A percentile compares a stretch with the other conserved stretches of the same genome.
Conservation (phyloP, 2,329 filamentous ascomycete species). For the Esteya vermicola region DNA sequence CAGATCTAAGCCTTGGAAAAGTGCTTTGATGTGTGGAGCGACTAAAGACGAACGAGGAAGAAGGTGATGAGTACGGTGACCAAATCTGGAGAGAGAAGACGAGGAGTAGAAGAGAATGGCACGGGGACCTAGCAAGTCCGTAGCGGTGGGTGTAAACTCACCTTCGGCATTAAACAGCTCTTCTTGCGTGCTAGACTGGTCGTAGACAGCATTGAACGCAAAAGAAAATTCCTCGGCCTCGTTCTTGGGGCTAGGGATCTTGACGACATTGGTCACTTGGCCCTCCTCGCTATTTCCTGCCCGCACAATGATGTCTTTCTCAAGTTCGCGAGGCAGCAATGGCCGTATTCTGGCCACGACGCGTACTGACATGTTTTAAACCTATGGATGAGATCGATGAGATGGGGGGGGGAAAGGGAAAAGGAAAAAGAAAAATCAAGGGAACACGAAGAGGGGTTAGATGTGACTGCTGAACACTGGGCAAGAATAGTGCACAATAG, state of each 20-base stretch:
- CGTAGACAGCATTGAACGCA: slow-evolving; percentile 88
- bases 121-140: neutral
- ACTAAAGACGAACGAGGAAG: slow-evolving; percentile 35
- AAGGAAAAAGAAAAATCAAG: neutral
- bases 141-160: no score
- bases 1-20: slow-evolving; percentile 79
- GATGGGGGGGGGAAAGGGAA: slow-evolving; percentile 1
- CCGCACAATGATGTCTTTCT: slow-evolving; percentile 74
- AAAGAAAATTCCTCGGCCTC: slow-evolving; percentile 84
- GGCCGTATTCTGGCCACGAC: slow-evolving; percentile 87
- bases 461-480: no score
- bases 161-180: slow-evolving; percentile 78
- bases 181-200: slow-evolving; percentile 66
- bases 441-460: no score
- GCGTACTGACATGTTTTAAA: slow-evolving; percentile 51
- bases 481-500: no score
- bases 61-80: neutral
- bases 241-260: slow-evolving; percentile 90
- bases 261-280: slow-evolving; percentile 54
- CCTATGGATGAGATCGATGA: neutral
- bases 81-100: neutral
- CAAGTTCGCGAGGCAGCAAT: slow-evolving; percentile 69
- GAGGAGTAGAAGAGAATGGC: neutral
- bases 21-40: slow-evolving; percentile 74
- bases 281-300: slow-evolving; percentile 48